Conservation (phyloP, 2,329 filamentous ascomycete genomes). For the Epichloe sylvatica region DNA sequence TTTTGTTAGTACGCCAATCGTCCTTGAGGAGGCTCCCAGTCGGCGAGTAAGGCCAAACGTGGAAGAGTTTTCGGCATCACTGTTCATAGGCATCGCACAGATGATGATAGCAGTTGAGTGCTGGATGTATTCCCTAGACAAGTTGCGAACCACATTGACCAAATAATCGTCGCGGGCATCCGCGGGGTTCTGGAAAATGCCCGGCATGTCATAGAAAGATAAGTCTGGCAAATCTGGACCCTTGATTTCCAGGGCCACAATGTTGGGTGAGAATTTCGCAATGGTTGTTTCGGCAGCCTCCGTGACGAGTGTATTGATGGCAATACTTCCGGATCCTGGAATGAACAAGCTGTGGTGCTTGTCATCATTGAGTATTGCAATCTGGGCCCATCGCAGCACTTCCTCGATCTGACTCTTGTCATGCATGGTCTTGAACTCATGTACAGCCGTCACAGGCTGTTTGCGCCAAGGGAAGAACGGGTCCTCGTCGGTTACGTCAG, state of each 20-base stretch:
- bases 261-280: conserved; percentile 68
- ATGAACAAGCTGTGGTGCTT: conserved; percentile 38
- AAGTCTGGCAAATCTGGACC: conserved; percentile 58
- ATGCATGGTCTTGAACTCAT: conserved; percentile 49
- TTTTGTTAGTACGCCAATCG: conserved; percentile 70
- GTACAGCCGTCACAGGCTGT: conserved; percentile 28
- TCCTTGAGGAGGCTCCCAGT: conserved; percentile 42
- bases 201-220: conserved; percentile 75
- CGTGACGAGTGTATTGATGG: conserved; percentile 20
- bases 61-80: conserved; percentile 61
- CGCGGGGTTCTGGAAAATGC: conserved; percentile 59
- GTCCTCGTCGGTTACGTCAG: conserved; percentile 33
- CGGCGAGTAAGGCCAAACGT: conserved; percentile 51
- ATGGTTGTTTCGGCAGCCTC: conserved; percentile 29
- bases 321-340: conserved; percentile 32
- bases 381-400: conserved; percentile 59
- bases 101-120: conserved; percentile 61
- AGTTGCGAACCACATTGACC: conserved; percentile 55
- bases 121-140: conserved; percentile 56
- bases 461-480: conserved; percentile 54
- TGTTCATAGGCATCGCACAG: conserved; percentile 63
- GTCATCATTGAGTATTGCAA: conserved; percentile 59
- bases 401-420: conserved; percentile 51
- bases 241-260: conserved; percentile 62
- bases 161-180: conserved; percentile 52